Base-by-base conservation (phyloP, 75 land plant genomes). In the Picea sitchensis region DNA sequence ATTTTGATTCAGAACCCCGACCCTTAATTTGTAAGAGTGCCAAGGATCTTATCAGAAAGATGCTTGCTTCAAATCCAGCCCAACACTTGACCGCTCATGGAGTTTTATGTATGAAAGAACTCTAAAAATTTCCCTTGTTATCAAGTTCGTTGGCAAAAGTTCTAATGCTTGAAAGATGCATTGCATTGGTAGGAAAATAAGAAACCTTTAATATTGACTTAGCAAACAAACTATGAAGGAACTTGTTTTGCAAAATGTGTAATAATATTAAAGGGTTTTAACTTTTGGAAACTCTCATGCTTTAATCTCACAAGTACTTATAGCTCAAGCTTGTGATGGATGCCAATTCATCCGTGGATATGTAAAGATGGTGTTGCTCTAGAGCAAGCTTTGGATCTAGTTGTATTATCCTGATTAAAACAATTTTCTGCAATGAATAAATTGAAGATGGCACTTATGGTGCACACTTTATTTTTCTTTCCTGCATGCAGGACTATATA, bases 1-100 rank as follows among this genome's bases (percentile, higher is more conserved):
- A 93, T 77, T 93, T 93, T 81, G 92, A 86, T 0, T 89, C 95
- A 57, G 94, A 93, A 30, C 95, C 94, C 38, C 91, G 94, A 94
- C 95, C 94, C 32, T 21, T 78, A 36, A 93, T 93, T 64, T 93
- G 94, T 78, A 87, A 92, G 31, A 91, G 93, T 86, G 95, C 92
- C 26, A 93, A 92, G 81, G 94, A 93, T 80, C 90, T 93, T n/a
- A 93, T 93, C 63, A 76, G 83, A 18, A 93, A 85, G 78, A 93
- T 93, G 95, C 82, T 93, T 62, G 78, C 83, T 69, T 82, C 88
- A 56, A 76, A 61, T 57, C 86, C 90, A 75, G 59, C 85, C 51
- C 88, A 93, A 1, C 87, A 94, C 77, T 68, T 93, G 65, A 88
- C 89, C 51, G 94, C 26, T 76, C 92, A 92, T 82, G 88, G 86